phyloP scores from a whole-genome alignment of 2,329 filamentous ascomycete genomes.

The Stachybotrys echinatus region DNA sequence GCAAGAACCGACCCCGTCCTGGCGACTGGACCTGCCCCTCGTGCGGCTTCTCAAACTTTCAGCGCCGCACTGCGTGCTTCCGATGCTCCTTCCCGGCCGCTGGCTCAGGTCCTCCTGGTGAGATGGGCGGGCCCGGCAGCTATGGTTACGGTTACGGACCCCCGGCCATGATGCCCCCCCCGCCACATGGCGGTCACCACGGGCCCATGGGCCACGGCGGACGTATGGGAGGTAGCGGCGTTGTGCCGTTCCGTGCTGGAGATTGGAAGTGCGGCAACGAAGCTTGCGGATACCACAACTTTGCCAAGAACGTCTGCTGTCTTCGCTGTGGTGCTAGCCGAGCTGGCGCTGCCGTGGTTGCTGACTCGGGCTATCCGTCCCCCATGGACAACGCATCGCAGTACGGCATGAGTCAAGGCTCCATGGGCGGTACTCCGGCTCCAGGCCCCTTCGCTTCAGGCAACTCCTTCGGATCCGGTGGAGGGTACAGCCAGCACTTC shows the following conservation, averaged over 20 bases:
- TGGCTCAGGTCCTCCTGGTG: constrained; percentile 65
- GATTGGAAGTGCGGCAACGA: constrained; percentile 99
- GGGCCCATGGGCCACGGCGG: constrained; percentile 51
- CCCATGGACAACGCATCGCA: constrained; percentile 81
- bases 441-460: constrained; percentile 71
- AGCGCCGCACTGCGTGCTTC: constrained; percentile 97
- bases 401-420: constrained; percentile 80
- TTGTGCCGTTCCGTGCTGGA: constrained; percentile 94
- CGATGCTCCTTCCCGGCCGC: constrained; percentile 98
- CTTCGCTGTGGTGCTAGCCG: constrained; percentile 93
- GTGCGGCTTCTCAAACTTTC: constrained; percentile 98
- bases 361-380: constrained; percentile 86
- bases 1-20: constrained; percentile 94
- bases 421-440: constrained; percentile 79
- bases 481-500: constrained; percentile 72
- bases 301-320: constrained; percentile 98
- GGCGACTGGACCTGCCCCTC: constrained; percentile 99
- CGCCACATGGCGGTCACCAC: constrained; percentile 66
- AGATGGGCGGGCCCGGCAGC: constrained; percentile 47
- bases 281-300: constrained; percentile 97
- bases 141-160: constrained; percentile 59
- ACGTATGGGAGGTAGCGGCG: constrained; percentile 75
- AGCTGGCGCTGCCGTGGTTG: constrained; percentile 87
- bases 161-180: constrained; percentile 74
- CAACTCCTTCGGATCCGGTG: constrained; percentile 61